Conservation (phyloP, 257 asterid species). For the Solanum chilense region DNA sequence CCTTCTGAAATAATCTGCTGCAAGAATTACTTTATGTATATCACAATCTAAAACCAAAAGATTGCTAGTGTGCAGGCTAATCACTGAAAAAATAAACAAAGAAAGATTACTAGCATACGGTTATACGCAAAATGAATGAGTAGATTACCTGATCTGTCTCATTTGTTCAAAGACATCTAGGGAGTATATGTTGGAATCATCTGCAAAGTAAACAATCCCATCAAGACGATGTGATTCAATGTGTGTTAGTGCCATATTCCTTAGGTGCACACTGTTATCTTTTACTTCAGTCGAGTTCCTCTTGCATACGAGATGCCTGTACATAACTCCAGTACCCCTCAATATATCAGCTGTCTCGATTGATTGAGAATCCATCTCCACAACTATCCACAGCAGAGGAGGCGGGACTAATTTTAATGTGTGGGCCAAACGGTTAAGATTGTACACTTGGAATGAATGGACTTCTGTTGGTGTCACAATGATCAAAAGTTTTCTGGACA, state of each 20-base stretch:
- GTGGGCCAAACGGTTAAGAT: slow-evolving; percentile 45
- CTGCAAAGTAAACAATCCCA: slow-evolving; percentile 72
- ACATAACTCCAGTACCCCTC: slow-evolving; percentile 58
- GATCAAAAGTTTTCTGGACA: slow-evolving; percentile 44
- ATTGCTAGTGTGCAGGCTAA: background rate
- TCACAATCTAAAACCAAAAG: background rate
- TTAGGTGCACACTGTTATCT: slow-evolving; percentile 24
- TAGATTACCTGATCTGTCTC: slow-evolving; percentile 61
- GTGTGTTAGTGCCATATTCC: slow-evolving; percentile 62
- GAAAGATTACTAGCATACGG: background rate
- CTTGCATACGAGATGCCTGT: slow-evolving; percentile 54
- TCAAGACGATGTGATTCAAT: slow-evolving; percentile 61
- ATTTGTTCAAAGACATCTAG: slow-evolving; percentile 50
- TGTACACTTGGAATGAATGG: slow-evolving; percentile 33
- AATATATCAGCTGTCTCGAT: slow-evolving; percentile 40
- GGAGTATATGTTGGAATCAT: slow-evolving; percentile 45
- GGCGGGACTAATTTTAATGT: slow-evolving; percentile 34
- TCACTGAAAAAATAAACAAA: background rate
- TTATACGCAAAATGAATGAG: background rate
- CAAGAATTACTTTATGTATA: background rate
- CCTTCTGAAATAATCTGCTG: background rate
- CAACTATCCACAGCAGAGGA: slow-evolving; percentile 68
- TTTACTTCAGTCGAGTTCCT: slow-evolving; percentile 22
- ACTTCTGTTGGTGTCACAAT: slow-evolving; percentile 47
- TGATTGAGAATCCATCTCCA: slow-evolving; percentile 62